phyloP scores from a whole-genome alignment of 2,329 filamentous ascomycete genomes.

The Fonsecaea erecta region DNA sequence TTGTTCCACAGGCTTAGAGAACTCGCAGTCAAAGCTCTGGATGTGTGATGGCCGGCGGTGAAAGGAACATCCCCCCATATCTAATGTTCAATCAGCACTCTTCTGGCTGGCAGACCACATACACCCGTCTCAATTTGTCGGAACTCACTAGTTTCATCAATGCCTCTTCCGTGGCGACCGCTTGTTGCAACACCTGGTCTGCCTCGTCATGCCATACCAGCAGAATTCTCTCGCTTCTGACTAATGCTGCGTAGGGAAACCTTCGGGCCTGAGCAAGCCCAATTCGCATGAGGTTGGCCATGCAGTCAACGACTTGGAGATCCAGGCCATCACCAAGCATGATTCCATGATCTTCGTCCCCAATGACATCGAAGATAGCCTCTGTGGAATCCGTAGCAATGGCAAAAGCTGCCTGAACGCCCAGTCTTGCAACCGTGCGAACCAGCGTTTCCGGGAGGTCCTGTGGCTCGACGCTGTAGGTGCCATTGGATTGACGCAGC shows the following conservation, averaged over 20 bases:
- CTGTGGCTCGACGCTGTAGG: slow-evolving; percentile 51
- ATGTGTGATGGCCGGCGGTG: slow-evolving; percentile 22
- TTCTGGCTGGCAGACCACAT: slow-evolving; percentile 28
- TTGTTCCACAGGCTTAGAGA: slow-evolving; percentile 28
- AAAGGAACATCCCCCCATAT: slow-evolving; percentile 26
- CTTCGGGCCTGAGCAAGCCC: slow-evolving; percentile 49
- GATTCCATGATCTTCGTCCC: slow-evolving; percentile 53
- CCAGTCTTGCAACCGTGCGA: slow-evolving; percentile 51
- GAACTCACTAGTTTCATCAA: slow-evolving; percentile 29
- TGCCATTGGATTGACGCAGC: slow-evolving; percentile 47
- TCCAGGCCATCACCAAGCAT: slow-evolving; percentile 49
- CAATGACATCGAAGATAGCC: slow-evolving; percentile 31
- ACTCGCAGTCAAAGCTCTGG: slow-evolving; percentile 29
- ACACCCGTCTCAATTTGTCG: slow-evolving; percentile 22
- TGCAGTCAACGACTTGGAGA: slow-evolving; percentile 53
- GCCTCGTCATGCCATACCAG: slow-evolving; percentile 53
- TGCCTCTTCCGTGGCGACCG: slow-evolving; percentile 35
- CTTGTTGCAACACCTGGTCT: slow-evolving; percentile 48
- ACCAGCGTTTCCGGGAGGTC: slow-evolving; percentile 47
- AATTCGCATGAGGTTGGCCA: slow-evolving; percentile 47
- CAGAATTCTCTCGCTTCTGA: slow-evolving; percentile 49
- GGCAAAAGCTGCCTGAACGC: slow-evolving; percentile 55
- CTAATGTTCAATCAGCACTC: slow-evolving; percentile 26
- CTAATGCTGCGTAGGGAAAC: slow-evolving; percentile 52
- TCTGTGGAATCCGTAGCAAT: slow-evolving; percentile 45